Percentiles rank a stretch among this genome's conserved stretches.
Conservation (phyloP, 139 green algal genomes). For the Closterium sp. region DNA sequence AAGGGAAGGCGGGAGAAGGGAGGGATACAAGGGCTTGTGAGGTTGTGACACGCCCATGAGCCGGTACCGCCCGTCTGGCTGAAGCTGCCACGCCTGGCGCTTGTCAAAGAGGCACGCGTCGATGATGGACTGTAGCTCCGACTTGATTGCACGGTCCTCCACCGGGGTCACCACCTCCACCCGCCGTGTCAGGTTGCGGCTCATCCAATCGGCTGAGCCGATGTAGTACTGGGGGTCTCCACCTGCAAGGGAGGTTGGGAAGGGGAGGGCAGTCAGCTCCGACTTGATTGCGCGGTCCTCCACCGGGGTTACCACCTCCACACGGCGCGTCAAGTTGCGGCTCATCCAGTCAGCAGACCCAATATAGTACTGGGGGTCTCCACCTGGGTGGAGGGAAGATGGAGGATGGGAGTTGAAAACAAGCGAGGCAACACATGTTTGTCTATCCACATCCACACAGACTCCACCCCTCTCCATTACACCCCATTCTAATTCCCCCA, state of each 20-base stretch:
- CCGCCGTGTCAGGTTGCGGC: conserved; percentile 58
- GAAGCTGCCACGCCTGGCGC: conserved; percentile 46
- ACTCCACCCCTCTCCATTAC: no score
- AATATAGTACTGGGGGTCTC: conserved; percentile 56
- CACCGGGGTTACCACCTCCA: conserved; percentile 64
- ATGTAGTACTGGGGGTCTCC: conserved; percentile 57
- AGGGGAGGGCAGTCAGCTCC: no score
- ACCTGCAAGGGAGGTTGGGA: conserved; percentile 40
- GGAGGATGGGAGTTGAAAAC: no score
- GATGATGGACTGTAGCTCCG: conserved; percentile 57
- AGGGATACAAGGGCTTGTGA: no score
- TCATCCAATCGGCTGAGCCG: conserved; percentile 65
- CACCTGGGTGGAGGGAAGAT: conserved; percentile 20
- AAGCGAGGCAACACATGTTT: no score
- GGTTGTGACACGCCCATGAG: background rate
- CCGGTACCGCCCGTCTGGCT: conserved; percentile 46
- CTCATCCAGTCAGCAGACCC: conserved; percentile 65
- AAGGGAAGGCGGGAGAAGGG: no score
- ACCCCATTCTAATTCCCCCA: no score
- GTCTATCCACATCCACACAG: no score
- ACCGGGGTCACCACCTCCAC: conserved; percentile 65
- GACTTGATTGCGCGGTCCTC: no score
- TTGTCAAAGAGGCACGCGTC: conserved; percentile 48
- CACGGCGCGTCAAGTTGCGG: conserved; percentile 59
- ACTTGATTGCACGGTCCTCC: conserved; percentile 49